phyloP scores from a whole-genome alignment of 441 rosid genomes.

The Croton laevigatus region DNA sequence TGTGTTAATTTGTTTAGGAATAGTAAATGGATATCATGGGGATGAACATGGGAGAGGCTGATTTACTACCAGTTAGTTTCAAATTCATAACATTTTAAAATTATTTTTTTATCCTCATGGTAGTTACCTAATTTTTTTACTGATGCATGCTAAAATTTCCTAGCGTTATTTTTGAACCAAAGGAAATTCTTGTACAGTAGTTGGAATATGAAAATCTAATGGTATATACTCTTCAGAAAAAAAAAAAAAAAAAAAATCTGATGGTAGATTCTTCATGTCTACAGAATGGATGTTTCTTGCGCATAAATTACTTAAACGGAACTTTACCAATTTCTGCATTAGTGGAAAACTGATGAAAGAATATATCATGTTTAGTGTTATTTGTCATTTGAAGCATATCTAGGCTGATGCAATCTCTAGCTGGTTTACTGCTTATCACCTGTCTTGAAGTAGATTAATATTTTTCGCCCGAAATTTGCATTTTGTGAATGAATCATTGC shows the following conservation, averaged over 20 bases:
- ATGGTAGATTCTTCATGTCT: neutral
- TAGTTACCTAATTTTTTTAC: neutral
- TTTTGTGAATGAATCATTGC: neutral
- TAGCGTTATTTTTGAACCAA: neutral
- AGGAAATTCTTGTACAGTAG: neutral
- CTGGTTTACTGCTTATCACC: neutral
- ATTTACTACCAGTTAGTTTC: neutral
- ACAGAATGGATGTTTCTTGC: neutral
- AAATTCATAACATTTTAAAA: neutral
- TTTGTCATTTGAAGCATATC: neutral
- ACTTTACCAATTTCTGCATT: too few relatives aligned
- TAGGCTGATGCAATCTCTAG: neutral
- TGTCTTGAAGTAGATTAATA: neutral
- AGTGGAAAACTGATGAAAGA: neutral
- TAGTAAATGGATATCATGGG: neutral
- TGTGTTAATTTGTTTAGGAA: neutral
- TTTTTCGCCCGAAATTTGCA: neutral
- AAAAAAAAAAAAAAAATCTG: too few relatives aligned
- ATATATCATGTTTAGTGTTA: neutral
- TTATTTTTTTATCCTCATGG: neutral
- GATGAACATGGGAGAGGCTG: neutral
- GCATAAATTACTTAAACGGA: too few relatives aligned
- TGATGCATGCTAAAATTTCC: neutral
- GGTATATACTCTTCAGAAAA: too few relatives aligned
- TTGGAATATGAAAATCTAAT: neutral